phyloP scores from a whole-genome alignment of 2,329 filamentous ascomycete genomes.

The Diaporthe sp. region DNA sequence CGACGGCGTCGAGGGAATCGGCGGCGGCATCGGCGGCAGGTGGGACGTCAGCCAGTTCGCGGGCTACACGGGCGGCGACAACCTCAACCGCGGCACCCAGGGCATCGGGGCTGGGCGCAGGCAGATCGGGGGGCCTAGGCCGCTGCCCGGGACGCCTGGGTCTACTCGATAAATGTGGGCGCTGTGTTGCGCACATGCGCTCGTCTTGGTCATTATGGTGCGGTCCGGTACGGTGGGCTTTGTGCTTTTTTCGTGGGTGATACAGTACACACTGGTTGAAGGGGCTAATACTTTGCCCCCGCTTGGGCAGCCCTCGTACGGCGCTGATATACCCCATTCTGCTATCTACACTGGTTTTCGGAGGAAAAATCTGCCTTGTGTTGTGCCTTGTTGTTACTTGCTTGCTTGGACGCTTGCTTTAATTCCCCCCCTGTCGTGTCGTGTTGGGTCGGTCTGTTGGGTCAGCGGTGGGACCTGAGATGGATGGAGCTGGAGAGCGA shows the following conservation, averaged over 20 bases:
- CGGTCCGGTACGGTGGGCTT: background rate
- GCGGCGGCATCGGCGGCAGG: slow-evolving; percentile 75
- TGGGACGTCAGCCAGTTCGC: slow-evolving; percentile 85
- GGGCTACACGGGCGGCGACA: slow-evolving; percentile 82
- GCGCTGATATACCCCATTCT: slow-evolving; percentile 33
- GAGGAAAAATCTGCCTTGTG: slow-evolving; percentile 26
- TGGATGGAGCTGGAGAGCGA: slow-evolving; percentile 19
- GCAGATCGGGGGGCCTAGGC: slow-evolving; percentile 85
- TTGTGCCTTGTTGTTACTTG: slow-evolving; percentile 21
- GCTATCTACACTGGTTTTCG: slow-evolving; percentile 26
- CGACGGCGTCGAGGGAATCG: slow-evolving; percentile 71
- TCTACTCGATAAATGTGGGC: background rate
- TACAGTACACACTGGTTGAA: slow-evolving; percentile 3
- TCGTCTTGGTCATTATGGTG: background rate
- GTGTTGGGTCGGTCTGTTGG: background rate
- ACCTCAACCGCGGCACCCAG: slow-evolving; percentile 75
- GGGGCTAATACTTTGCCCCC: background rate
- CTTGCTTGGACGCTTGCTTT: slow-evolving; percentile 23
- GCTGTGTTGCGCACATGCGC: background rate
- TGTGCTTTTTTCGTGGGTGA: slow-evolving; percentile 4
- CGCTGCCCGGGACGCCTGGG: slow-evolving; percentile 63
- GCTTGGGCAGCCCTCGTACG: background rate
- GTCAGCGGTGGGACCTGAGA: background rate
- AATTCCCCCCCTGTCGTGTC: background rate
- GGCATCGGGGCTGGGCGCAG: slow-evolving; percentile 79